phyloP scores from a whole-genome alignment of 164 flowering plant species.

The Vitis riparia region DNA sequence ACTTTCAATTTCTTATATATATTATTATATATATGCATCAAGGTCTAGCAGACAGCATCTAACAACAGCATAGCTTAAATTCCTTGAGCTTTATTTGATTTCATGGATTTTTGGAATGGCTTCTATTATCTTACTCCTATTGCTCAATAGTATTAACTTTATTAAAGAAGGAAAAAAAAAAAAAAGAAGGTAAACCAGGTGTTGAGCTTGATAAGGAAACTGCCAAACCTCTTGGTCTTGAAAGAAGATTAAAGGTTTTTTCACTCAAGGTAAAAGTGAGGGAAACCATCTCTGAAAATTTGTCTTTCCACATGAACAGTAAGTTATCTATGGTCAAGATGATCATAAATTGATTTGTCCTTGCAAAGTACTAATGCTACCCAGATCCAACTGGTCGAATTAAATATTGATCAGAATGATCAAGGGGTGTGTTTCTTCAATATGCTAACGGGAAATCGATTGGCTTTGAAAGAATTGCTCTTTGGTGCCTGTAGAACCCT shows the following conservation, averaged over 20 bases:
- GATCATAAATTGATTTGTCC: no score
- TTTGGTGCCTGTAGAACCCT: no score
- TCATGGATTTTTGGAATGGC: background rate
- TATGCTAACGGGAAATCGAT: no score
- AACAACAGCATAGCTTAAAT: background rate
- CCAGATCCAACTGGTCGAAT: no score
- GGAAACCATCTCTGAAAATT: background rate
- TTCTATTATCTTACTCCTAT: conserved; percentile 1
- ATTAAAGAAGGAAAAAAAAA: conserved; percentile 3
- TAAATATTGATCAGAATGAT: no score
- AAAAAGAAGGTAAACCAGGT: background rate
- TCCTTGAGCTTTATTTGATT: background rate
- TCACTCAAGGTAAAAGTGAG: background rate
- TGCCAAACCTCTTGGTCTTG: background rate
- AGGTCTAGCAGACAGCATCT: background rate
- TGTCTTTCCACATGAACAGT: no score
- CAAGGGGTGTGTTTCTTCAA: no score
- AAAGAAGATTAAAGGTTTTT: background rate
- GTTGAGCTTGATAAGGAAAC: background rate
- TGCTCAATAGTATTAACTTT: conserved; percentile 6
- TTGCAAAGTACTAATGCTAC: no score
- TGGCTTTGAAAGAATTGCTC: no score
- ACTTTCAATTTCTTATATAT: background rate
- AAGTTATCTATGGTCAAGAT: no score
- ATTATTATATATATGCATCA: background rate